Conservation (phyloP, 2,329 filamentous ascomycete genomes). For the Coniochaeta hoffmannii region DNA sequence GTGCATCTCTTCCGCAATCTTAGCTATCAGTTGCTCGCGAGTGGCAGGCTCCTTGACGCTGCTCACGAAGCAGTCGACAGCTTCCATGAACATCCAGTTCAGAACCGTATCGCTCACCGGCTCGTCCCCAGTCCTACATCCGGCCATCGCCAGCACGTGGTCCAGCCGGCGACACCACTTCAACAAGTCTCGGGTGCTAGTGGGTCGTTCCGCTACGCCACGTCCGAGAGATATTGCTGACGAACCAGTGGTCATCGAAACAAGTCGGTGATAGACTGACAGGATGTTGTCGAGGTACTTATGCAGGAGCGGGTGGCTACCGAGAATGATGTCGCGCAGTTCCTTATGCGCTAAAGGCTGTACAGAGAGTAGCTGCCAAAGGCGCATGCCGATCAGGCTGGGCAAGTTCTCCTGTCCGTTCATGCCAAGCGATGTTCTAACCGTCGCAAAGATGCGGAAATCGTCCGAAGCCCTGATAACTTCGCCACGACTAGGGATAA, state of each 20-base stretch:
- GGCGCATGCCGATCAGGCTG: conserved; percentile 70
- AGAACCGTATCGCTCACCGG: conserved; percentile 62
- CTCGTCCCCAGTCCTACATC: conserved; percentile 60
- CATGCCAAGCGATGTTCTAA: conserved; percentile 66
- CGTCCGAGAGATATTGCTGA: conserved; percentile 24
- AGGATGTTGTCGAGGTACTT: conserved; percentile 54
- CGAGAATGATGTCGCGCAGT: conserved; percentile 63
- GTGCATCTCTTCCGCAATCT: conserved; percentile 80
- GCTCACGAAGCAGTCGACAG: conserved; percentile 84
- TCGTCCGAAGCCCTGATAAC: conserved; percentile 73
- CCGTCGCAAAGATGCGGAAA: conserved; percentile 88
- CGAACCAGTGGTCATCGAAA: conserved; percentile 29
- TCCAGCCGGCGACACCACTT: conserved; percentile 83
- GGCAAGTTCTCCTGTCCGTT: conserved; percentile 62
- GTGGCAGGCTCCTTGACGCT: conserved; percentile 62
- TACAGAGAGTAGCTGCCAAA: conserved; percentile 77
- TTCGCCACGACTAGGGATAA: conserved; percentile 85
- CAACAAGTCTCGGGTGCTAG: conserved; percentile 63
- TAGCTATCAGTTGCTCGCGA: conserved; percentile 52
- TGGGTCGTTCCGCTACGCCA: conserved; percentile 34
- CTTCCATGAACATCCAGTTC: conserved; percentile 88
- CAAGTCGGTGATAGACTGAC: conserved; percentile 48
- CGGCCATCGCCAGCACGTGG: conserved; percentile 52
- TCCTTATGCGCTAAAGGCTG: conserved; percentile 60
- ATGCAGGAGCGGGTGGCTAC: conserved; percentile 62